A percentile compares a stretch with the other conserved stretches of the same genome.
phyloP scores from a whole-genome alignment of 495 filamentous ascomycete genomes.

The Aspergillus egyptiacus region DNA sequence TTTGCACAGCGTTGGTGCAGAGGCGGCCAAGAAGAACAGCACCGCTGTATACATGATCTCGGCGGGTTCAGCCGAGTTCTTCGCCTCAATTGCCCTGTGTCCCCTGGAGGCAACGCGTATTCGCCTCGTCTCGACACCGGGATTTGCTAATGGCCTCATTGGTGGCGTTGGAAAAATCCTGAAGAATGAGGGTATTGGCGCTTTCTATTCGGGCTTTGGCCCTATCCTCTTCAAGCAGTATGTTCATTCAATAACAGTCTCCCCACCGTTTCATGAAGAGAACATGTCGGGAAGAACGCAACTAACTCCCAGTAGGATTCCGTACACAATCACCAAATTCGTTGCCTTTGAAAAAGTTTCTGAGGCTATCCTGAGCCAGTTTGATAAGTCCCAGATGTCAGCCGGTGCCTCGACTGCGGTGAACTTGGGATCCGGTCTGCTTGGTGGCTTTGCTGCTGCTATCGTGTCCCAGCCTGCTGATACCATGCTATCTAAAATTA shows the following conservation, averaged over 20 bases:
- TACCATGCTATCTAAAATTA: conserved; percentile 99
- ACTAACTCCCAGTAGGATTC: conserved; percentile 58
- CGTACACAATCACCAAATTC: conserved; percentile 99
- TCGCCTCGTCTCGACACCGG: conserved; percentile 86
- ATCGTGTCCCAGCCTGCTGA: conserved; percentile 96
- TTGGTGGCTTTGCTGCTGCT: conserved; percentile 96
- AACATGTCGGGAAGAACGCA: background rate
- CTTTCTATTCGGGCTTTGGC: conserved; percentile 93
- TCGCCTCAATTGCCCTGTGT: conserved; percentile 90
- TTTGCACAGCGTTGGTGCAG: conserved; percentile 74
- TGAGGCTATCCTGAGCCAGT: conserved; percentile 63
- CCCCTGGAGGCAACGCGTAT: conserved; percentile 92
- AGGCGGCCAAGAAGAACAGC: conserved; percentile 77
- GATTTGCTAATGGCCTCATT: conserved; percentile 75
- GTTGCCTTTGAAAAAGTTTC: conserved; percentile 97
- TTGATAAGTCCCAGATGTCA: conserved; percentile 74
- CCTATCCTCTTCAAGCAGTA: conserved; percentile 96
- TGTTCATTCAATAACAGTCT: no score
- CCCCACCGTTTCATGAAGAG: background rate
- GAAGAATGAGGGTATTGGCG: conserved; percentile 75
- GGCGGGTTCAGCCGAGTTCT: conserved; percentile 80
- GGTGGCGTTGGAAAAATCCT: conserved; percentile 81
- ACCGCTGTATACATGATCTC: conserved; percentile 86
- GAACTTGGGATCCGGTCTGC: conserved; percentile 92
- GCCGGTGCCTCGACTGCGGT: conserved; percentile 71